A percentile compares a stretch with the other conserved stretches of the same genome.
Conservation (phyloP, 164 flowering plant species). For the Malania oleifera region DNA sequence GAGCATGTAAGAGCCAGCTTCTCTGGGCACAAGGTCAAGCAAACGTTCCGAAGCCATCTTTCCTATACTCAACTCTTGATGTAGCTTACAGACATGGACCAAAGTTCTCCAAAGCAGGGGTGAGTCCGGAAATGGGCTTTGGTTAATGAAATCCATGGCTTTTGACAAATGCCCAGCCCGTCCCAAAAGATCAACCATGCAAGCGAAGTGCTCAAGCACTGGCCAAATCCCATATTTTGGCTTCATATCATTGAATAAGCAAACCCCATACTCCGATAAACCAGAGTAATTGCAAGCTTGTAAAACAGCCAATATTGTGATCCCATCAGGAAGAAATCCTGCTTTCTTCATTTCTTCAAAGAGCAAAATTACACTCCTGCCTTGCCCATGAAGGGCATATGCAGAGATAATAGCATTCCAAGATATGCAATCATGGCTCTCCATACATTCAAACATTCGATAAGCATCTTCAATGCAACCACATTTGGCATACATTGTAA, state of each 20-base stretch:
- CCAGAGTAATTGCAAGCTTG: constrained; percentile 36
- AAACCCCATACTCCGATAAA: constrained; percentile 23
- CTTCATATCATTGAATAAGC: constrained; percentile 21
- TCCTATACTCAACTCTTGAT: constrained; percentile 20
- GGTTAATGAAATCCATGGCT: constrained; percentile 27
- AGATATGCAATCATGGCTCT: constrained; percentile 16
- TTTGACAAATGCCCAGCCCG: constrained; percentile 18
- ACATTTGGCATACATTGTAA: constrained; percentile 36
- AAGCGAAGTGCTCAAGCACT: constrained; percentile 15
- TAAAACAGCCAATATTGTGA: constrained; percentile 28
- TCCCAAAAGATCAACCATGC: constrained; percentile 20
- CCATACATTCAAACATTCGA: constrained; percentile 19
- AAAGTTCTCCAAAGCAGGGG: constrained; percentile 20
- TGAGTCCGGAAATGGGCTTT: constrained; percentile 19
- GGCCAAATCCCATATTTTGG: constrained; percentile 12
- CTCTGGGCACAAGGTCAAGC: constrained; percentile 15
- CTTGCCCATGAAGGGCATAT: constrained; percentile 30
- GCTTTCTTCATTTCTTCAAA: constrained; percentile 22
- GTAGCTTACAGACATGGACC: constrained; percentile 20
- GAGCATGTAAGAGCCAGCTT: constrained; percentile 17
- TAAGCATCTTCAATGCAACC: constrained; percentile 26
- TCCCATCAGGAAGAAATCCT: constrained; percentile 21
- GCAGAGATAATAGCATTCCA: constrained; percentile 33
- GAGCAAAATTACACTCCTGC: constrained; percentile 17
- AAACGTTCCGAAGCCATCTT: constrained; percentile 13